A percentile compares a stretch with the other conserved stretches of the same genome.
Conservation (phyloP, 768 basidiomycete genomes). For the Steccherinum ochraceum region DNA sequence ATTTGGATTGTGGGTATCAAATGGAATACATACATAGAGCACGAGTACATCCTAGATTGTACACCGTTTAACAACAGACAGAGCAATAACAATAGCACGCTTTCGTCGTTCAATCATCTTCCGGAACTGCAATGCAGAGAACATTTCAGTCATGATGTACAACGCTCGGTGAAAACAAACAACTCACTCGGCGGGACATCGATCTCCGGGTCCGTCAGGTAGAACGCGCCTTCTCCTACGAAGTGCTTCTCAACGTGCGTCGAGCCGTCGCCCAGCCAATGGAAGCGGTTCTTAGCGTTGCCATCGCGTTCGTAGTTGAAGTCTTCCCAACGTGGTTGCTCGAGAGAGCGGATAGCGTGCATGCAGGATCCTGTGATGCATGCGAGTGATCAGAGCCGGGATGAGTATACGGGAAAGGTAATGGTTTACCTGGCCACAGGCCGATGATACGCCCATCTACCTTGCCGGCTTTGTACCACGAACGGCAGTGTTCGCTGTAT, state of each 20-base stretch:
- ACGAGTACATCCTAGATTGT: no score
- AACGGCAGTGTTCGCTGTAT: slow-evolving; percentile 49
- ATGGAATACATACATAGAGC: no score
- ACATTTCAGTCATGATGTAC: no score
- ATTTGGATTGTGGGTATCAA: no score
- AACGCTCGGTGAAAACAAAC: no score
- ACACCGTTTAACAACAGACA: no score
- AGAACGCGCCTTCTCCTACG: slow-evolving; percentile 21
- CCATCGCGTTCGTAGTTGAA: slow-evolving; percentile 45
- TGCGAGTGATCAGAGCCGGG: neutral
- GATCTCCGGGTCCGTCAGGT: neutral
- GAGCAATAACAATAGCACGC: no score
- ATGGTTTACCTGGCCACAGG: slow-evolving; percentile 49
- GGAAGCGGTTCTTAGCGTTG: slow-evolving; percentile 38
- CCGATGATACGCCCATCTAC: slow-evolving; percentile 51
- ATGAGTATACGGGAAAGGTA: no score
- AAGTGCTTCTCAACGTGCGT: slow-evolving; percentile 43
- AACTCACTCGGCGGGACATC: neutral
- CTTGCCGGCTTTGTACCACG: slow-evolving; percentile 61
- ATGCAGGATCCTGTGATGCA: slow-evolving; percentile 39
- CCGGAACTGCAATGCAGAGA: no score
- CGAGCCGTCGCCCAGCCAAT: slow-evolving; percentile 59
- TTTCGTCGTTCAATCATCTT: no score
- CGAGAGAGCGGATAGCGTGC: slow-evolving; percentile 42
- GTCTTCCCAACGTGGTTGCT: slow-evolving; percentile 61